Base-by-base conservation (phyloP, 805 yeast species). In the Candida nemodendra region DNA sequence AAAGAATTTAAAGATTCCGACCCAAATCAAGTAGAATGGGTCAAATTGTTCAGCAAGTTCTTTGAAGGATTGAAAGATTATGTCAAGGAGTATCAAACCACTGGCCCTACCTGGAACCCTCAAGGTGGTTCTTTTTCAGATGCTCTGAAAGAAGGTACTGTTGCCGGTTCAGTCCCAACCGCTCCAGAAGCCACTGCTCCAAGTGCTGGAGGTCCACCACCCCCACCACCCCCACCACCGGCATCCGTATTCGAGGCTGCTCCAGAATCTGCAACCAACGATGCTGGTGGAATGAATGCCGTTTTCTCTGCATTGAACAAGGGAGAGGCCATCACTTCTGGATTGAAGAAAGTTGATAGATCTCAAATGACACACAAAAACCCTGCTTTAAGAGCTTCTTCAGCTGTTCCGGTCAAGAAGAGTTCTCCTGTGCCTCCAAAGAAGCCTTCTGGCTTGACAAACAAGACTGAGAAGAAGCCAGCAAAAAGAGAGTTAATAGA, bases 321-420 rank as follows among this genome's bases (percentile, higher is more conserved):
- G 66, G 99, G 99, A 43, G 85, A 81, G 49, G 68, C 65, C 31
- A 83, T 93, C 54, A 90, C 98, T 2, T 70, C 89, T 24, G 86
- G 89, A 11, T 76, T 93, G 50, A 88, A 84, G 60, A 91, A 91
- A 61, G 97, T 91, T 27, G 97, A 90, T 51, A 87, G 80, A 67
- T 82, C 95, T 7, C 86, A 89, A 64, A 87, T 86, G 89, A 88
- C 96, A 16, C 96, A 88, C 64, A 89, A 88, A 65, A 87, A 89
- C 62, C 95, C 96, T 2, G 80, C 70, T 32, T 69, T 90, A 51
- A 83, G 96, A 54, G 73, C 68, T 9, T 62, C 76, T 4, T 71
- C 79, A 2, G 62, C 74, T 3, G 72, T 76, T 16, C 71, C 76
- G 3, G 59, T 69, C 1, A 71, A 72, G 56, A 74, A 73, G 49